Evolutionary conservation across 1,284 basidiomycete species (phyloP).

Genomic region (Irpex sp.): DNA sequence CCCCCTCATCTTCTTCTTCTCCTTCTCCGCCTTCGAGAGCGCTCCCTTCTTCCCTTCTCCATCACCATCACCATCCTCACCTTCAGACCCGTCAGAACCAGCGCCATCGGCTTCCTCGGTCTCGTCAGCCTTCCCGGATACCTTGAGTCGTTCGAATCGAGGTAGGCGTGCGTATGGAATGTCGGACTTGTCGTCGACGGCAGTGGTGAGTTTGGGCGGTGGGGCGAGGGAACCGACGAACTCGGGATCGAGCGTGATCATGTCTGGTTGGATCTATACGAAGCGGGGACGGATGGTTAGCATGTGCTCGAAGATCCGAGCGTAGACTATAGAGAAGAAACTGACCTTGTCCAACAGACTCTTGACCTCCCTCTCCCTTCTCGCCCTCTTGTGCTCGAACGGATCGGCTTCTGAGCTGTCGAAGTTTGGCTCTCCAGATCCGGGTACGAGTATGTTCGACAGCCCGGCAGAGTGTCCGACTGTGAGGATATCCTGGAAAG

Average conservation of each 20-base stretch:
- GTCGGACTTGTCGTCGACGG: conserved; percentile 47
- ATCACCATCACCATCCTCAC: conserved; percentile 18
- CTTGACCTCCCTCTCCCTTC: conserved; percentile 91
- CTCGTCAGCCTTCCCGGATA: conserved; percentile 71
- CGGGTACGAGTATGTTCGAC: conserved; percentile 86
- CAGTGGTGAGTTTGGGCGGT: conserved; percentile 54
- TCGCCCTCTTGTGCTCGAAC: conserved; percentile 81
- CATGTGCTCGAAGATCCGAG: background rate
- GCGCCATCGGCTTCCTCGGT: conserved; percentile 34
- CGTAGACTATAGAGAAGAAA: conserved; percentile 4
- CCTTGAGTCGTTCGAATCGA: conserved; percentile 68
- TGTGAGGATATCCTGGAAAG: conserved; percentile 91
- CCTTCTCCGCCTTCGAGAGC: conserved; percentile 46
- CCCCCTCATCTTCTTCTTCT: conserved; percentile 82
- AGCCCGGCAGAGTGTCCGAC: conserved; percentile 75
- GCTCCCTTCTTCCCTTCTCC: conserved; percentile 8
- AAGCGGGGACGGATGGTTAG: background rate
- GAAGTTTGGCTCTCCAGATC: conserved; percentile 92
- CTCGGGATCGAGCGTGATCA: conserved; percentile 90
- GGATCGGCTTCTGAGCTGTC: conserved; percentile 94
- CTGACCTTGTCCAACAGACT: conserved; percentile 85
- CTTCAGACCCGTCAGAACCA: conserved; percentile 34
- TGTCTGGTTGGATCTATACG: conserved; percentile 83
- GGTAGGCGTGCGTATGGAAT: conserved; percentile 71
- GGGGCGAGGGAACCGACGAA: conserved; percentile 74